These are phyloP conservation scores for Fusarium gaditjirri DNA, from an alignment of 2,329 filamentous ascomycete genomes.

Conservation along the genomic window DNA sequence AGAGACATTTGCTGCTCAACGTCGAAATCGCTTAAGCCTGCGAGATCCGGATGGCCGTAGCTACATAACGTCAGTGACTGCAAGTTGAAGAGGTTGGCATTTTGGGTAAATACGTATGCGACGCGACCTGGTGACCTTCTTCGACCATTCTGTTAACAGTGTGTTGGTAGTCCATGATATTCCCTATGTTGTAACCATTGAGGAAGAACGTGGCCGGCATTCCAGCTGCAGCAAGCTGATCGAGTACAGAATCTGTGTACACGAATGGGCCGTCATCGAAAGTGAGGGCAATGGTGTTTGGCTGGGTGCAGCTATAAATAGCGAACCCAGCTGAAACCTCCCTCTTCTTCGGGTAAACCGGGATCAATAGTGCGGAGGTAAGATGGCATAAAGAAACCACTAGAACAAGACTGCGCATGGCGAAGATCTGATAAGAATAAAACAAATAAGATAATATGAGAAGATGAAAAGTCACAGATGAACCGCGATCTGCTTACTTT, in stretches of 20 bases:
- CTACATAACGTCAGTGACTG: background rate
- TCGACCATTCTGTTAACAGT: conserved; percentile 11
- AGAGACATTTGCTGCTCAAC: conserved; percentile 21
- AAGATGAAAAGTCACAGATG: accelerated
- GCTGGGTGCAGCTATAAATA: conserved; percentile 14
- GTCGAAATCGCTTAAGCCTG: background rate
- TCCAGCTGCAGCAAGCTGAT: conserved; percentile 17
- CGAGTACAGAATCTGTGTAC: conserved; percentile 17
- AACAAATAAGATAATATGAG: too few species aligned
- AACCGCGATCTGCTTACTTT: accelerated
- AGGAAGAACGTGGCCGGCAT: conserved; percentile 15
- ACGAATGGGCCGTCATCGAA: conserved; percentile 19
- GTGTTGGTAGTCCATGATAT: conserved; percentile 13
- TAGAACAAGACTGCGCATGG: background rate
- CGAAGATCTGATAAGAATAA: background rate
- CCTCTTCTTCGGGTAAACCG: background rate
- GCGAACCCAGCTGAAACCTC: background rate
- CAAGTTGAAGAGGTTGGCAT: accelerated
- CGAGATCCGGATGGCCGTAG: conserved; percentile 15
- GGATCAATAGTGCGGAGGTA: background rate
- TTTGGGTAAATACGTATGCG: background rate
- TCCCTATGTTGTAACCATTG: conserved; percentile 8
- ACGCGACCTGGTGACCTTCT: conserved; percentile 17
- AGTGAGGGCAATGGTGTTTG: conserved; percentile 15
- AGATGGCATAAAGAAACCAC: background rate